Conservation (phyloP, 2,329 filamentous ascomycete genomes). For the Pleochaeta shiraiana region DNA sequence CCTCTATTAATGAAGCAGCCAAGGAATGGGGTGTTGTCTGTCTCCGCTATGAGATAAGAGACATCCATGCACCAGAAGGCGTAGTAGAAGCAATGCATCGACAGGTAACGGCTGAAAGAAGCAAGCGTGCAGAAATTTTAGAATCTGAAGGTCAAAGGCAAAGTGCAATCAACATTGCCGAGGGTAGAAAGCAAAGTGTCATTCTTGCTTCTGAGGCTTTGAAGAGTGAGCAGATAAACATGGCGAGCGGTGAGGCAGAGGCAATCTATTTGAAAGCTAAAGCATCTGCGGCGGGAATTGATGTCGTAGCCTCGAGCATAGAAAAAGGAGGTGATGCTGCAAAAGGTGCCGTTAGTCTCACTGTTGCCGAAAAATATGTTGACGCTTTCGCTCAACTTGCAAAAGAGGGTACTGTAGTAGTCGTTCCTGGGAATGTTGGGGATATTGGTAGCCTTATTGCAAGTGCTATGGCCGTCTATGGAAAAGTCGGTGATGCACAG, state of each 20-base stretch:
- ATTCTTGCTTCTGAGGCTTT: constrained; percentile 90
- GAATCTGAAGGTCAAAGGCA: constrained; percentile 95
- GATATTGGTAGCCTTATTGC: constrained; percentile 96
- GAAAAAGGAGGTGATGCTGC: constrained; percentile 50
- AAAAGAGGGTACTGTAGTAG: constrained; percentile 85
- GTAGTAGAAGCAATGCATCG: constrained; percentile 98
- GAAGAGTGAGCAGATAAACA: constrained; percentile 80
- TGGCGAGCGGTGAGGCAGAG: constrained; percentile 78
- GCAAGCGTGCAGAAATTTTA: constrained; percentile 92
- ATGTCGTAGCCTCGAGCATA: constrained; percentile 61
- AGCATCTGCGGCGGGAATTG: constrained; percentile 75
- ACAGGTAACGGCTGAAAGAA: constrained; percentile 91
- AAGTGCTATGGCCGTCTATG: constrained; percentile 84
- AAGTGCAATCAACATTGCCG: constrained; percentile 95
- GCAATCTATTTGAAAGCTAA: constrained; percentile 70
- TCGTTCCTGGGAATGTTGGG: constrained; percentile 91
- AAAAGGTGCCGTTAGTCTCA: constrained; percentile 65
- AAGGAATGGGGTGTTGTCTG: constrained; percentile 95
- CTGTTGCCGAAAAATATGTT: constrained; percentile 93
- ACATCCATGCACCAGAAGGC: constrained; percentile 85
- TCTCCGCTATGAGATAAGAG: constrained; percentile 90
- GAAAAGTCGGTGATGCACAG: constrained; percentile 72
- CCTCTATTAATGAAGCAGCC: constrained; percentile 93
- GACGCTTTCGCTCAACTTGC: constrained; percentile 84
- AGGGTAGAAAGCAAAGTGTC: constrained; percentile 91